phyloP scores from a whole-genome alignment of 208 protist genomes.

The Balamuthia mandrillaris region DNA sequence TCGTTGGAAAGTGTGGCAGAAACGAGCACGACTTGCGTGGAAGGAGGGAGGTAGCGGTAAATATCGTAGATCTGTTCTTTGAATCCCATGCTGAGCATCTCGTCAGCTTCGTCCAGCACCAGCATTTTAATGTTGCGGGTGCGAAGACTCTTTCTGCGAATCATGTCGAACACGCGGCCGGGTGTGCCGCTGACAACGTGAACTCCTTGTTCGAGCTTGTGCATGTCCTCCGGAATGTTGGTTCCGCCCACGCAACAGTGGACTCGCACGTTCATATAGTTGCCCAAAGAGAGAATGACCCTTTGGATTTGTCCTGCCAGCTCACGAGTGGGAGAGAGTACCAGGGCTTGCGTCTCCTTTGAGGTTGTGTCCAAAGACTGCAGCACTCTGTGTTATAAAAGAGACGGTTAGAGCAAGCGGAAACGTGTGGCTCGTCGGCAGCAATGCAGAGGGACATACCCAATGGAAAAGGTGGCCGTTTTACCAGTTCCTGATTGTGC shows the following conservation, averaged over 20 bases:
- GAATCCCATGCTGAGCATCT: slow-evolving; percentile 88
- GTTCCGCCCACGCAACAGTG: slow-evolving; percentile 84
- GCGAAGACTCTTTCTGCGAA: not conserved
- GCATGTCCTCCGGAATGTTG: slow-evolving; percentile 90
- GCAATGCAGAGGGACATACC: slow-evolving; percentile 83
- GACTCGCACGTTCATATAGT: slow-evolving; percentile 78
- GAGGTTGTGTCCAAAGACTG: not conserved
- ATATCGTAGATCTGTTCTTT: slow-evolving; percentile 98
- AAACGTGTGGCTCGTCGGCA: slow-evolving; percentile 96
- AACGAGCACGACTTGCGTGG: slow-evolving; percentile 94
- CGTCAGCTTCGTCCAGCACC: slow-evolving; percentile 90
- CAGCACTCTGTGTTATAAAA: not conserved
- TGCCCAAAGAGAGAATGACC: slow-evolving; percentile 74
- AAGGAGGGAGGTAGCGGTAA: slow-evolving; percentile 90
- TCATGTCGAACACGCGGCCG: slow-evolving; percentile 84
- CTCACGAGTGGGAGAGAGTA: slow-evolving; percentile 92
- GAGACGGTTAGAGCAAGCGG: slow-evolving; percentile 83
- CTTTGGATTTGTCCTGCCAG: slow-evolving; percentile 90
- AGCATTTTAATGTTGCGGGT: not conserved
- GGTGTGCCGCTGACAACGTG: slow-evolving; percentile 93
- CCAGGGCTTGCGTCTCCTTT: slow-evolving; percentile 80
- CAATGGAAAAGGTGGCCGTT: slow-evolving; percentile 92
- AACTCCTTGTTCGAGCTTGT: slow-evolving; percentile 55
- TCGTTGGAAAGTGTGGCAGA: slow-evolving; percentile 97
- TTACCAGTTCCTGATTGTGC: slow-evolving; percentile 97